Conservation (phyloP, 116 monocot species). For the Cymodocea nodosa region DNA sequence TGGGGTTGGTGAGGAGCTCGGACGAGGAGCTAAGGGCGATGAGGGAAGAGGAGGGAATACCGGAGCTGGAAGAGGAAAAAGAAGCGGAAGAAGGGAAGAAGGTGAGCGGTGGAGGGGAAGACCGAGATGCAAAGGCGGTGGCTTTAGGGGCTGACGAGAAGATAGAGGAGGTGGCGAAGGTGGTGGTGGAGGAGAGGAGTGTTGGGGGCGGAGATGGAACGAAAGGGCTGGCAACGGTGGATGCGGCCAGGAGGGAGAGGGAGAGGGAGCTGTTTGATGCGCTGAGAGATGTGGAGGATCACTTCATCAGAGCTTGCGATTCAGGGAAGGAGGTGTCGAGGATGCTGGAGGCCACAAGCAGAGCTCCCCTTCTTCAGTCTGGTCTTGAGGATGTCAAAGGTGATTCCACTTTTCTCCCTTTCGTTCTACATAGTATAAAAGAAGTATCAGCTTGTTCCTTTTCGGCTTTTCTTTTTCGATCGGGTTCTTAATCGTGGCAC, state of each 20-base stretch:
- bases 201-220: conserved; percentile 5
- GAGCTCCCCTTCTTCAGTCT: conserved; percentile 20
- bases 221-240: conserved; percentile 33
- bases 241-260: conserved; percentile 24
- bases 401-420: conserved; percentile 4
- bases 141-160: conserved; percentile 33
- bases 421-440: not conserved
- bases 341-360: conserved; percentile 63
- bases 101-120: conserved; percentile 2
- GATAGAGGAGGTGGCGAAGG: conserved; percentile 6
- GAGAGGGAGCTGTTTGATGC: conserved; percentile 82
- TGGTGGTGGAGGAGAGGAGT: not conserved
- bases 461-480: not conserved
- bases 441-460: not conserved
- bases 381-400: conserved; percentile 62
- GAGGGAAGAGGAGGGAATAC: conserved; percentile 81
- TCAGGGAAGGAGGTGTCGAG: conserved; percentile 72
- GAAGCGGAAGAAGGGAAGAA: conserved; percentile 9
- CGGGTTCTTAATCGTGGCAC: not conserved
- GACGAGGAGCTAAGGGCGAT: conserved; percentile 69
- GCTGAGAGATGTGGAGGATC: conserved; percentile 68
- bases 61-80: conserved; percentile 71
- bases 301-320: conserved; percentile 72
- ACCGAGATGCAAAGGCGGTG: not conserved
- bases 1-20: conserved; percentile 28